These are phyloP conservation scores for Eucalyptus polybractea DNA, from an alignment of 345 rosid species.

Conservation along the genomic window DNA sequence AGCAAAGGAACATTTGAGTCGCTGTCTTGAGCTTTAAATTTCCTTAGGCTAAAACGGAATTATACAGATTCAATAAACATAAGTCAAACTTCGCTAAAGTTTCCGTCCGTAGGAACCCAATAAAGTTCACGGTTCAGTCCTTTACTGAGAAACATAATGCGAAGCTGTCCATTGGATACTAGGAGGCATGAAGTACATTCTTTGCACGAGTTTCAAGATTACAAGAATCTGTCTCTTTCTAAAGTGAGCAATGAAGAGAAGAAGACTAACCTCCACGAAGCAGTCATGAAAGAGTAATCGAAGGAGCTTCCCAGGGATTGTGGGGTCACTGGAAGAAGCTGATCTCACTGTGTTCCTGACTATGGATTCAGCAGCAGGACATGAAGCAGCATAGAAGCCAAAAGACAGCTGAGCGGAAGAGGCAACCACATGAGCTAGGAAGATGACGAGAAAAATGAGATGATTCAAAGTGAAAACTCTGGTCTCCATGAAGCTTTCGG, in stretches of 20 bases:
- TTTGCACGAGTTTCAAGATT: background rate
- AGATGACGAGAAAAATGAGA: background rate
- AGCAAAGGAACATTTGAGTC: background rate
- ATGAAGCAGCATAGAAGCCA: conserved; percentile 61
- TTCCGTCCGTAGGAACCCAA: background rate
- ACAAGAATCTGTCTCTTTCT: background rate
- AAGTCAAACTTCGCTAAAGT: background rate
- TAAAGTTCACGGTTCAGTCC: background rate
- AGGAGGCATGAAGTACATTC: background rate
- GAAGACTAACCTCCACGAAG: conserved; percentile 58
- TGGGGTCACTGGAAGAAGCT: conserved; percentile 50
- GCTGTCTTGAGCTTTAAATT: background rate
- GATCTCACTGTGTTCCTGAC: conserved; percentile 56
- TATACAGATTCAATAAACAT: background rate
- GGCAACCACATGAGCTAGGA: conserved; percentile 1
- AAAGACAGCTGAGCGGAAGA: conserved; percentile 30
- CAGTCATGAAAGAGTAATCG: conserved; percentile 89
- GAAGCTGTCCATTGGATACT: background rate
- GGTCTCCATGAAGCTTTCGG: conserved; percentile 14
- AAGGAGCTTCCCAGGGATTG: conserved; percentile 80
- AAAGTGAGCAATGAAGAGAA: background rate
- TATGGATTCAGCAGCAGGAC: conserved; percentile 63
- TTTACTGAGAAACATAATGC: background rate
- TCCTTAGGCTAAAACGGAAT: background rate
- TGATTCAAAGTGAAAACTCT: background rate